Base-by-base conservation (phyloP, 768 basidiomycete genomes). In the Leucosporidium scottii region DNA sequence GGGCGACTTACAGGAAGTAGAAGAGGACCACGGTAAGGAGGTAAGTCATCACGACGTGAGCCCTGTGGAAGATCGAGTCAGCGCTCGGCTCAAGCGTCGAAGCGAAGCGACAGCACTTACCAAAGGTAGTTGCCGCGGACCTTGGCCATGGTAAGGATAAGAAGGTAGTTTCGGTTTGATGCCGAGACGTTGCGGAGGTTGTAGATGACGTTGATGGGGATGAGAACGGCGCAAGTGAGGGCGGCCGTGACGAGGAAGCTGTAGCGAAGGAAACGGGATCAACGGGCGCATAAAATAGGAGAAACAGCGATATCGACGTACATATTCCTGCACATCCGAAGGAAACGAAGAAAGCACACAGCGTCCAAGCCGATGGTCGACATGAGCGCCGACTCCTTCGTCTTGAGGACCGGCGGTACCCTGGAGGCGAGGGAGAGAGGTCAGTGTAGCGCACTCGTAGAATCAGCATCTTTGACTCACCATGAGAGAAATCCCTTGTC, bases 301-400 rank as follows among this genome's bases (percentile, higher is more conserved):
- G 25, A 3, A 3, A 23, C 10, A 44, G 21, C 31, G 23, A 18
- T 17, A 25, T 12, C 17, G 36, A 53, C 66, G 20, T 28, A 72
- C 71, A 54, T 65, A 55, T 72, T 69, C 13, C 68, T 36, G 31
- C 68, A 67, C 79, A 99, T 84, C 62, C 93, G 87, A 30, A 89
- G 84, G 78, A 98, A 97, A 31, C 94, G 88, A 28, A 99, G 84
- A 78, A 88, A 99, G 28, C 88, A 84, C 58, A 93, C 90, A 0
- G 93, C 94, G 75, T 99, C 96, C 15, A 96, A 85, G 31, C 94
- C 94, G 78, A 90, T 81, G 77, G 89, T 89, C 73, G 89, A 86
- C 34, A 75, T 67, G 66, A 76, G 57, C 18, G 67, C 68, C 28
- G 55, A 64, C 61, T 76, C 75, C 12, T 61, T 62, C n/a, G 66